Base-by-base conservation (phyloP, 2,329 filamentous ascomycete genomes). In the Nigrospora oryzae region DNA sequence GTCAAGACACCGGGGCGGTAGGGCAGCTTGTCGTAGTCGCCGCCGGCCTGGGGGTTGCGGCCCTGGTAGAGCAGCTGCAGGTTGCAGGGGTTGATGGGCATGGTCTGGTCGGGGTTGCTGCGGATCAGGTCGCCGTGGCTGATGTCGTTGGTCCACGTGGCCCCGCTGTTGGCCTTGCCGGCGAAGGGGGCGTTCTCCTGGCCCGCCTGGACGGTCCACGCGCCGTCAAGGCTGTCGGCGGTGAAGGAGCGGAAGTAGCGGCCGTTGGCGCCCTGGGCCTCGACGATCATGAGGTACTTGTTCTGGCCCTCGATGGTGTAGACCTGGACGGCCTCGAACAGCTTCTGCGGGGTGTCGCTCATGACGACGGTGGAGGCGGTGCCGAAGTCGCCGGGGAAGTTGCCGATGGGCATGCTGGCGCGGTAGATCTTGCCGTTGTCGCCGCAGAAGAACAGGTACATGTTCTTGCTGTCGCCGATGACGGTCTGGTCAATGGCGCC, bases 211-310 rank as follows among this genome's bases (percentile, higher is more conserved):
- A 70, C 51, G 0, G 76, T 80, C 81, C 81, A 85, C 4, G 59
- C 42, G 10, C 81, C 81, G 34, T 58, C 56, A 10, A 84, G 67
- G 53, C 66, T 74, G 37, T 64, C 70, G 13, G 81, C 75, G 0
- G 78, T 83, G 66, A 79, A 84, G 1, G 79, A 83, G 46, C 81
- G 78, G 73, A 84, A 84, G 62, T 76, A 85, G 2, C 81, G 71
- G 1, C 80, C 80, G 31, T 69, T 62, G 0, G 60, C 34, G 1
- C 81, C 80, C 37, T 77, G 74, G 0, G 77, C 68, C 60, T 85
- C 81, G 32, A 84, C 78, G n/a, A 84, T 72, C 77, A 84, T 83
- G 45, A 84, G 73, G 61, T 84, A 84, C 50, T 72, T 62, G 50
- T 66, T 67, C 52, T 73, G 66, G 28, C 74, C 75, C 31, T 69